Percentiles rank a stretch among this genome's conserved stretches.
These are phyloP conservation scores for Hericium erinaceus DNA, from an alignment of 768 basidiomycete genomes.

Conservation along the genomic window DNA sequence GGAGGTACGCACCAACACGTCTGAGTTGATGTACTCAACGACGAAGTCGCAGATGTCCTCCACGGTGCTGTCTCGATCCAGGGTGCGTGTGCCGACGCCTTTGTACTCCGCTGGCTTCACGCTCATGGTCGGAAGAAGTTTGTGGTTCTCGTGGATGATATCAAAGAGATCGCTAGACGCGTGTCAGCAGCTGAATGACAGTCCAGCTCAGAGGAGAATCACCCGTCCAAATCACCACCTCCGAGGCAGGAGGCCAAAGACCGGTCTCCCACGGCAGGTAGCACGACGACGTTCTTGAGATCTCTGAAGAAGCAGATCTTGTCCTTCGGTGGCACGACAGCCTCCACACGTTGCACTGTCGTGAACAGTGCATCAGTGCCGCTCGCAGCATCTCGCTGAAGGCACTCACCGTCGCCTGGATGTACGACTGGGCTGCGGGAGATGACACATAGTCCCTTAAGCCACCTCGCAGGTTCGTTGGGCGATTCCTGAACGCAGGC, in stretches of 20 bases:
- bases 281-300: conserved; percentile 19
- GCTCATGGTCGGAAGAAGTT: conserved; percentile 44
- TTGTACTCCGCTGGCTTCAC: conserved; percentile 44
- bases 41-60: conserved; percentile 74
- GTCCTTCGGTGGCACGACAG: conserved; percentile 18
- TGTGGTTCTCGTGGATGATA: conserved; percentile 40
- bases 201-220: conserved; percentile 8
- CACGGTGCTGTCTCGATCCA: conserved; percentile 40
- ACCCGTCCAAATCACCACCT: conserved; percentile 78
- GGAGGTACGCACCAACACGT: conserved; percentile 49
- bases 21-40: conserved; percentile 77
- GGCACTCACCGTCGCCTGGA: conserved; percentile 22
- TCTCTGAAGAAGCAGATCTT: conserved; percentile 13
- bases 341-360: conserved; percentile 18
- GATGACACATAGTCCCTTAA: conserved; percentile 11
- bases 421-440: conserved; percentile 25
- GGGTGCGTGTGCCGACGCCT: conserved; percentile 15
- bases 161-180: conserved; percentile 50
- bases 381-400: neutral
- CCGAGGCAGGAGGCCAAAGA: conserved; percentile 62
- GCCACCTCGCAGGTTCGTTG: neutral
- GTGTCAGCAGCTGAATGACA: neutral
- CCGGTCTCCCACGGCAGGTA: conserved; percentile 24
- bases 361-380: neutral
- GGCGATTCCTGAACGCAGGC: conserved; percentile 8